Conservation (phyloP, 352 stramenopile species). For the Hyaloperonospora brassicae region DNA sequence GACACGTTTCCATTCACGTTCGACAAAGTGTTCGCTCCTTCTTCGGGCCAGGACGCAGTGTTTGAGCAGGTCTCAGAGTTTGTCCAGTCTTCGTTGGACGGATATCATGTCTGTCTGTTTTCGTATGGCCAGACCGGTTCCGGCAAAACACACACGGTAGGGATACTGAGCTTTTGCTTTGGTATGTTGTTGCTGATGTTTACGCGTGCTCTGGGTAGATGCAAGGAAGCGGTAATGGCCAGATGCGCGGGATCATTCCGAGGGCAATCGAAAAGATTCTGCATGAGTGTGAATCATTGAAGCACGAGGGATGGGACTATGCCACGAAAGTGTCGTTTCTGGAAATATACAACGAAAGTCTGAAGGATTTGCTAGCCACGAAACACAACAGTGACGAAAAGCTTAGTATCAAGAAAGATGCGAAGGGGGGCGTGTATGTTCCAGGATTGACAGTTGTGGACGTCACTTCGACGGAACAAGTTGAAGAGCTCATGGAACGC, state of each 20-base stretch:
- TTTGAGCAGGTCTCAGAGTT: slow-evolving; percentile 97
- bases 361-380: slow-evolving; percentile 92
- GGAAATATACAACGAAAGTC: slow-evolving; percentile 99
- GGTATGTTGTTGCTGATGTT: slow-evolving; percentile 6
- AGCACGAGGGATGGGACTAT: slow-evolving; percentile 91
- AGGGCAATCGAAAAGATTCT: slow-evolving; percentile 95
- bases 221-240: slow-evolving; percentile 92
- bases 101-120: slow-evolving; percentile 95
- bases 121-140: slow-evolving; percentile 92
- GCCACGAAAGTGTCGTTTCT: slow-evolving; percentile 94
- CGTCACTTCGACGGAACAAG: slow-evolving; percentile 48
- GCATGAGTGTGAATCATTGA: slow-evolving; percentile 42
- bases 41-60: slow-evolving; percentile 89
- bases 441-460: slow-evolving; percentile 50
- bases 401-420: slow-evolving; percentile 66
- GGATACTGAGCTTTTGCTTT: slow-evolving; percentile 1
- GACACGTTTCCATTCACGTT: slow-evolving; percentile 89
- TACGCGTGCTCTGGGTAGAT: slow-evolving; percentile 54
- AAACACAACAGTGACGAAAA: slow-evolving; percentile 46
- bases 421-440: slow-evolving; percentile 54
- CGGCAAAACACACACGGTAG: slow-evolving; percentile 91
- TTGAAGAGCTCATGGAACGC: slow-evolving; percentile 72
- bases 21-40: slow-evolving; percentile 94
- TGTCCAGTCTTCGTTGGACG: slow-evolving; percentile 95
- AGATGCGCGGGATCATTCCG: slow-evolving; percentile 96